These are phyloP conservation scores for Wickerhamomyces bisporus DNA, from an alignment of 805 yeast genomes.

Conservation along the genomic window DNA sequence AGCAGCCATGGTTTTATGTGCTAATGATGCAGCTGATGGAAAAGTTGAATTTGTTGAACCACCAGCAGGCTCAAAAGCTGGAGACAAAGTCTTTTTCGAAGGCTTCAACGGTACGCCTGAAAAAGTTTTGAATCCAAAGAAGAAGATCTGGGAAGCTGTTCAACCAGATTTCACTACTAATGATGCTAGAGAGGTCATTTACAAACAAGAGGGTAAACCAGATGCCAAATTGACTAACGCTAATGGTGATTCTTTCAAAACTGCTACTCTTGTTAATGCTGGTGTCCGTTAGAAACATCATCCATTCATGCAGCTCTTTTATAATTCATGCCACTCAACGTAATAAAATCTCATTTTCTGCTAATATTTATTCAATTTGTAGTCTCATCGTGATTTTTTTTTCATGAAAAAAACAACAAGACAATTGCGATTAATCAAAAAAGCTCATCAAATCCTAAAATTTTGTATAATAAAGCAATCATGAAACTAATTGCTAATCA, in stretches of 20 bases:
- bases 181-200: conserved; percentile 71
- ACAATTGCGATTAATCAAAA: no score
- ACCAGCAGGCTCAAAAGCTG: conserved; percentile 88
- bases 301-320: no score
- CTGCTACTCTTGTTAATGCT: conserved; percentile 67
- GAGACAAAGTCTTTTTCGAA: conserved; percentile 95
- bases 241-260: conserved; percentile 74
- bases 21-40: conserved; percentile 64
- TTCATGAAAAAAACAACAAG: no score
- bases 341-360: no score
- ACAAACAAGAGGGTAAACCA: conserved; percentile 72
- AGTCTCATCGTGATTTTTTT: no score
- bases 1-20: conserved; percentile 95
- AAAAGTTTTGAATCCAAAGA: conserved; percentile 92
- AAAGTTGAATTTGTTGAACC: conserved; percentile 91
- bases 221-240: conserved; percentile 65
- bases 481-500: conserved; percentile 54
- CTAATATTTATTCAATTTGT: no score
- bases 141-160: conserved; percentile 93
- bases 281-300: conserved; percentile 73
- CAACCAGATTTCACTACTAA: conserved; percentile 89
- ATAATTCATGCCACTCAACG: no score
- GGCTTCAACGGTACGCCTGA: conserved; percentile 87
- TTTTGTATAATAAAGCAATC: no score
- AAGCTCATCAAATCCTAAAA: no score